Conservation (phyloP, 208 protist genomes). For the Trypanosoma scelopori region DNA sequence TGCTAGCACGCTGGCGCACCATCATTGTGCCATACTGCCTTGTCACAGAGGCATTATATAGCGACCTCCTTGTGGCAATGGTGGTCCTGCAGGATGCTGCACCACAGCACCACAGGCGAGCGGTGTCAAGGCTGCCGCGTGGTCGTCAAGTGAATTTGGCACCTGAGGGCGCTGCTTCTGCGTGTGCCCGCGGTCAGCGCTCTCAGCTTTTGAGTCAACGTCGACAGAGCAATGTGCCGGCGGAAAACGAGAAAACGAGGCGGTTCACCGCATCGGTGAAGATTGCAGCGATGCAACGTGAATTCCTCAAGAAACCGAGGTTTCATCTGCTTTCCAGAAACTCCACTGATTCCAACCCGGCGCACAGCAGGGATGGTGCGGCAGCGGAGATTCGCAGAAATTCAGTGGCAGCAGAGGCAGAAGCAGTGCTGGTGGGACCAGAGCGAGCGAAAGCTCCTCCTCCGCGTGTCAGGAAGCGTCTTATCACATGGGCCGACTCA, state of each 20-base stretch:
- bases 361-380: too few species aligned
- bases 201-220: too few species aligned
- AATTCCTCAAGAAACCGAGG: constrained; percentile 7
- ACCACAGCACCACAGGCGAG: constrained; percentile 1
- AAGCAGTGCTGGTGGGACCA: neutral
- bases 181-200: too few species aligned
- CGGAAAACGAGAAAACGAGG: too few species aligned
- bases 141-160: constrained; percentile 1
- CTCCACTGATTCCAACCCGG: neutral
- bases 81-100: constrained; percentile 17
- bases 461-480: neutral
- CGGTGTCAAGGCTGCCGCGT: neutral
- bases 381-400: neutral
- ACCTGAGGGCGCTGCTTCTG: too few species aligned
- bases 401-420: neutral
- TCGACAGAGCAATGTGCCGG: too few species aligned
- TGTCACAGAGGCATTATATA: constrained; percentile 12
- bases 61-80: constrained; percentile 5
- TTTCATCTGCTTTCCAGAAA: constrained; percentile 3
- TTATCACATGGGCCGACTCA: constrained; percentile 8
- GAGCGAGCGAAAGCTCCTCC: neutral
- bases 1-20: constrained; percentile 18
- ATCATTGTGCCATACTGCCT: constrained; percentile 18
- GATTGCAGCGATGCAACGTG: neutral
- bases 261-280: neutral